A percentile compares a stretch with the other conserved stretches of the same genome.
Evolutionary conservation across 148 eudicot genomes (phyloP).

Genomic region (Vaccinium darrowii): DNA sequence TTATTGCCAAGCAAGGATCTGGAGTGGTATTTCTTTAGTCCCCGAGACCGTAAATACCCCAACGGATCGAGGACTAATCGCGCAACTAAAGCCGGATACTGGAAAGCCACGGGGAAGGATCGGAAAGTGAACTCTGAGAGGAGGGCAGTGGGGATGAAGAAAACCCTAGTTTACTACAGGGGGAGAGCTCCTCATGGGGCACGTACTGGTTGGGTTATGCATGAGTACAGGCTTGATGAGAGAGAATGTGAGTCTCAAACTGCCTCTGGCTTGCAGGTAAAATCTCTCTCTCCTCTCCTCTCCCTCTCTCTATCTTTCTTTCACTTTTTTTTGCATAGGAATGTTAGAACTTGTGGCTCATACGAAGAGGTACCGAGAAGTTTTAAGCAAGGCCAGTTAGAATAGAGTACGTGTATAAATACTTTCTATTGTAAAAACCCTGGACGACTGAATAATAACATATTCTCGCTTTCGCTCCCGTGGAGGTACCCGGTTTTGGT

Average conservation of each 20-base stretch:
- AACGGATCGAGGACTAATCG: conserved; percentile 92
- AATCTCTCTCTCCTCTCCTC: not conserved
- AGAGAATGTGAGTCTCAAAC: conserved; percentile 55
- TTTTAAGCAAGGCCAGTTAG: no score
- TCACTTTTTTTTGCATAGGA: not conserved
- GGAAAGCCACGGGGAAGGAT: conserved; percentile 94
- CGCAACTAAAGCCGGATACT: conserved; percentile 82
- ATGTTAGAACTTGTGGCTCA: no score
- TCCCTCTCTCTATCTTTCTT: not conserved
- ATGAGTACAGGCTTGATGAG: conserved; percentile 87
- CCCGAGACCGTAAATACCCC: conserved; percentile 83
- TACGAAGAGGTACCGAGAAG: no score
- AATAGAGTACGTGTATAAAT: no score
- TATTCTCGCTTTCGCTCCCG: no score
- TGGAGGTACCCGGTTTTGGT: no score
- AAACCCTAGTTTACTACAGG: conserved; percentile 84
- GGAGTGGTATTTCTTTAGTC: conserved; percentile 93
- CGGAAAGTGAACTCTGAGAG: conserved; percentile 70
- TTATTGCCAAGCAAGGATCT: conserved; percentile 83
- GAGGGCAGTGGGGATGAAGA: conserved; percentile 80
- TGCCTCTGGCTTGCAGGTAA: conserved; percentile 62
- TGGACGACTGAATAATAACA: no score
- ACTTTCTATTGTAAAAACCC: no score
- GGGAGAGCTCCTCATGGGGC: conserved; percentile 90
- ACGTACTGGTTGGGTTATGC: conserved; percentile 91